Evolutionary conservation across 2,329 filamentous ascomycete species (phyloP).

Genomic region (Moelleriella libera): DNA sequence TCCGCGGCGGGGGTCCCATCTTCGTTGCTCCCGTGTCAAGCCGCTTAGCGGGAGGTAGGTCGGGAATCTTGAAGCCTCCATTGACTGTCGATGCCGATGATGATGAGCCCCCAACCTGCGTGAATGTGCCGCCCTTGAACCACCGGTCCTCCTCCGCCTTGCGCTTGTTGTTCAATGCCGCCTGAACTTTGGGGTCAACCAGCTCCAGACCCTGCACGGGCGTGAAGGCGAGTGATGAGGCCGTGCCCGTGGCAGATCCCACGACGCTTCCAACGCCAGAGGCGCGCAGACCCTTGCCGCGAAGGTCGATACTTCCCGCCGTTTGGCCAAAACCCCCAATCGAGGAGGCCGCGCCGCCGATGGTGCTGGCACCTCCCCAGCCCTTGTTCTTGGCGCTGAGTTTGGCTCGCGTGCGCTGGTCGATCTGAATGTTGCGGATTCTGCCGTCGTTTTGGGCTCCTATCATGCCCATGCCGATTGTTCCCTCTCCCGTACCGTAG

Average conservation of each 20-base stretch:
- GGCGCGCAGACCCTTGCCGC: slow-evolving; percentile 64
- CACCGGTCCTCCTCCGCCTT: slow-evolving; percentile 91
- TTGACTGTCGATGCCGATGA: too few relatives aligned
- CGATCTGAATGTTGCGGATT: slow-evolving; percentile 77
- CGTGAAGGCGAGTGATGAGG: slow-evolving; percentile 82
- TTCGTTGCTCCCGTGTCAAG: slow-evolving; percentile 25
- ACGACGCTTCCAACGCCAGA: slow-evolving; percentile 64
- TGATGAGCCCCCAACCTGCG: slow-evolving; percentile 55
- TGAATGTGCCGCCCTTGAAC: slow-evolving; percentile 97
- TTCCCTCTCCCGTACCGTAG: slow-evolving; percentile 74
- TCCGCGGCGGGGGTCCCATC: slow-evolving; percentile 18
- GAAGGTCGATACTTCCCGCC: slow-evolving; percentile 49
- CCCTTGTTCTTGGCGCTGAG: slow-evolving; percentile 91
- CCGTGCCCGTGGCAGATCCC: slow-evolving; percentile 48
- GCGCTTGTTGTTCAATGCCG: slow-evolving; percentile 76
- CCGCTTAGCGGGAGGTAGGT: slow-evolving; percentile 60
- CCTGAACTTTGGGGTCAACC: slow-evolving; percentile 82
- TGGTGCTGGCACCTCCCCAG: slow-evolving; percentile 64
- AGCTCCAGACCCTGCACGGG: slow-evolving; percentile 90
- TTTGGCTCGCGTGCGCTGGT: slow-evolving; percentile 85
- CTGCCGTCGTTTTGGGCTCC: slow-evolving; percentile 78
- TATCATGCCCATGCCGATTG: slow-evolving; percentile 88
- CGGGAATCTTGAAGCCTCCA: slow-evolving; percentile 71
- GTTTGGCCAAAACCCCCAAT: slow-evolving; percentile 63
- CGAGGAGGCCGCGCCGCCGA: slow-evolving; percentile 55